Base-by-base conservation (phyloP, 2,329 filamentous ascomycete genomes). In the Hirsutella thompsonii region DNA sequence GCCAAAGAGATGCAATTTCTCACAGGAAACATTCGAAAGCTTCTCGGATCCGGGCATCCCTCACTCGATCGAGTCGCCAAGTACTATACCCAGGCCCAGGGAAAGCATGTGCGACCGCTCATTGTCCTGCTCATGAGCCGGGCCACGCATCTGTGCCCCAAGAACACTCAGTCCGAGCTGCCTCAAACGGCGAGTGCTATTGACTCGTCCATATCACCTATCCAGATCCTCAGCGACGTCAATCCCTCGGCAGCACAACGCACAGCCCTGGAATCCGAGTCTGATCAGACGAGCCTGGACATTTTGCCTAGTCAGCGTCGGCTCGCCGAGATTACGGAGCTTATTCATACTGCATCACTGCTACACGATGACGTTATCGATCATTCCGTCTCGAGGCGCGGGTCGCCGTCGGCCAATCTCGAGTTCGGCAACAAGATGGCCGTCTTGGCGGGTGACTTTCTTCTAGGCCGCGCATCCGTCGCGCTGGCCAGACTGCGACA, bases 371-470 rank as follows among this genome's bases (percentile, higher is more conserved):
- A 98, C 64, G 92, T 98, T 23, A 94, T 98, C 56, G 92, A 98
- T 58, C 84, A 90, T 59, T 93, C 89, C 1, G 72, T 85, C 34
- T 83, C 88, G 10, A 79, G 92, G 42, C 83, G 92, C 45, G 85
- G 86, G 23, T 78, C 79, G 3, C 83, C 86, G 8, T 94, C 86
- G 2, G 92, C 92, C 26, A 98, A 98, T 59, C 75, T 92, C 46
- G 85, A 89, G 54, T 96, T 96, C 54, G 92, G 92, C 48, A 98
- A 98, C 69, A 98, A 98, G 64, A 96, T 98, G 90, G 90, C 92
- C 13, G 90, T 98, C 2, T 66, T 98, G 49, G 92, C 92, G 0
- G 92, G 92, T n/a, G 92, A 98, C 59, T 98, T 98, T 56, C 68
- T 98, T 36, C 74, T 98, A 2, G 90, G 90, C 4, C 76, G 92